Base-by-base conservation (phyloP, 108 stramenopile genomes). In the Seminavis robusta region DNA sequence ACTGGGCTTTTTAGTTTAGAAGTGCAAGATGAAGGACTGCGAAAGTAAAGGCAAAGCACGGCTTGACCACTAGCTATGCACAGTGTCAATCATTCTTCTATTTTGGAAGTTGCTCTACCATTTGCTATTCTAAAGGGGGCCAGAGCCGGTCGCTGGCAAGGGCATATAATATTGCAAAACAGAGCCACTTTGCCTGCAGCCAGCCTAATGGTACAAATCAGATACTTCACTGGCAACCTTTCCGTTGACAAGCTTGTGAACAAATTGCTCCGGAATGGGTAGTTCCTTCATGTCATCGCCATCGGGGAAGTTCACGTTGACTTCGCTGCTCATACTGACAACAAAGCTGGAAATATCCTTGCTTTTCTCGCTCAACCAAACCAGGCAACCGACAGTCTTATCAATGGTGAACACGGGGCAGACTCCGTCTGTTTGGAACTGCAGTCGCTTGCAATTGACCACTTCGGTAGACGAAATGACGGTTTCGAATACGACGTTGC, bases 221-320 rank as follows among this genome's bases (percentile, higher is more conserved):
- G 95, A 94, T 8, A 96, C 90, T 30, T 90, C 83, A 38, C 83
- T 87, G 5, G 69, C 67, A 9, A 94, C 54, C 31, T 52, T 48
- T 10, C 83, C 88, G 51, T 71, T 67, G 9, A 66, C 66, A 24
- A 98, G 32, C 31, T 71, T 89, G 75, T 95, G 93, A 20, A 79
- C 67, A 61, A 94, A 98, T 71, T 98, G 97, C 62, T 98, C 98
- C 13, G 98, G 98, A 71, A 98, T 95, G n/a, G 96, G 95, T 37
- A 80, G 63, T 80, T 98, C 98, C 63, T 87, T 86, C 29, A 91
- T 77, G 56, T 89, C 95, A 11, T 85, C 94, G 8, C 71, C 94
- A 52, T 93, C 89, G 15, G 95, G 95, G 80, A 90, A 96, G 46
- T 74, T 79, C 46, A 97, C 90, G 62, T 95, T 97, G 96, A 98